Evolutionary conservation across 768 basidiomycete genomes (phyloP), one percentile per base, ranked within the genome.

Genomic region (Xerocomus spinulosus): DNA sequence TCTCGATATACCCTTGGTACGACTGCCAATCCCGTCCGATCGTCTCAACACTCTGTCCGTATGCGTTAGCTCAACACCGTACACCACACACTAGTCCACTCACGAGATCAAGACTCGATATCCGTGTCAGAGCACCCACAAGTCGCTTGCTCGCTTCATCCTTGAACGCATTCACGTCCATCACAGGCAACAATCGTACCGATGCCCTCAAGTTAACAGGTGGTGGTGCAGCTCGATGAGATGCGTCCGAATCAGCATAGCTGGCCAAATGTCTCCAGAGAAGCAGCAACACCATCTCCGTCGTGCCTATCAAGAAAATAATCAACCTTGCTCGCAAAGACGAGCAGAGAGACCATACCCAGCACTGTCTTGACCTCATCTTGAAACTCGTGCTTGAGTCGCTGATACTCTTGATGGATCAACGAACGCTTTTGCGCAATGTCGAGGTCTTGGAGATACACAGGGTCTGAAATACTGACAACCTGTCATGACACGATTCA

Each of bases 191-290:
- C 29, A 83, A 69, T 26, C 83, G 78, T 71, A 83, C 73, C 24
- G 74, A 70, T 32, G 69, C 67, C 46, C 77, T 70, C 30, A 78
- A 67, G 45, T 71, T 74, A 1, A 50, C 32, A 13, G 56, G 48
- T 13, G 52, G 44, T 14, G 54, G 43, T 9, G 30, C 46, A 9
- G 23, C 44, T 13, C 42, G 28, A 24, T 34, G 45, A 20, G 56
- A 42, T 1, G 42, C 9, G 62, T 71, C 40, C 55, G 68, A 55
- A 63, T 66, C 59, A 32, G 73, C 63, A 64, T 86, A 93, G 60
- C 82, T 81, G 13, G 78, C 73, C 24, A 90, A 59, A 58, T 94
- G 92, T 14, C 89, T 76, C 85, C 87, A 92, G 9, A 91, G 69
- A 17, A 93, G 73, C 15, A 93, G 72, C 9, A 93, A 72, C 5